These are phyloP conservation scores for Talaromyces islandicus DNA, from an alignment of 2,329 filamentous ascomycete genomes.

Conservation along the genomic window DNA sequence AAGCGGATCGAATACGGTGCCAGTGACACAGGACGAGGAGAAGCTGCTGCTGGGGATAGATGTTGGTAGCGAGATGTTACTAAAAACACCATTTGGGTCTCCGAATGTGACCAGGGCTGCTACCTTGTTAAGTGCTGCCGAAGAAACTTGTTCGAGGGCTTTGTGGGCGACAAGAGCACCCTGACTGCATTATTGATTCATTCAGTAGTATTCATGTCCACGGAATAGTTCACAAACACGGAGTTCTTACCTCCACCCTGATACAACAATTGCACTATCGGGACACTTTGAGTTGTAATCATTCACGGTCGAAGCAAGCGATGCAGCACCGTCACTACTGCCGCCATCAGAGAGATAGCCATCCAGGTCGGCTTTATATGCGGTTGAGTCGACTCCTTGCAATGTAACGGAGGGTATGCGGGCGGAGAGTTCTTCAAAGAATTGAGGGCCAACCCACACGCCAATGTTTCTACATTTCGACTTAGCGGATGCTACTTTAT, in stretches of 20 bases:
- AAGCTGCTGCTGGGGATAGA: not conserved
- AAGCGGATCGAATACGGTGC: not conserved
- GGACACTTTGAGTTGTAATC: constrained; percentile 1
- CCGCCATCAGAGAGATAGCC: not conserved
- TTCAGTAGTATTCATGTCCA: not conserved
- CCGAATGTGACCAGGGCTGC: not conserved
- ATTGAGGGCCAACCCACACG: constrained; percentile 3
- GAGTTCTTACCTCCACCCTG: constrained; percentile 3
- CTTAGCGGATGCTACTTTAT: not conserved
- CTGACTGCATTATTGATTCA: not conserved
- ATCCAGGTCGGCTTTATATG: not conserved
- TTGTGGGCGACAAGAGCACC: constrained; percentile 2
- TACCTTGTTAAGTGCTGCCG: not conserved
- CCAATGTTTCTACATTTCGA: not conserved
- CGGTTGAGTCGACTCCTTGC: constrained; percentile 1
- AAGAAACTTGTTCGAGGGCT: not conserved
- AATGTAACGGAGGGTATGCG: not conserved
- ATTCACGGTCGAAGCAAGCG: not conserved
- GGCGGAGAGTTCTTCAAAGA: not conserved
- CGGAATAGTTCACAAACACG: not conserved
- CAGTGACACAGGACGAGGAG: not conserved
- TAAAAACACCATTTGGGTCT: not conserved
- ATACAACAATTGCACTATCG: not conserved
- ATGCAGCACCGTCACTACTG: not conserved
- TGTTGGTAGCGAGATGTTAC: not conserved